Percentiles rank a stretch among this genome's conserved stretches.
Evolutionary conservation across 805 yeast species (phyloP).

Genomic region (Cyberlindnera mississippiensis): DNA sequence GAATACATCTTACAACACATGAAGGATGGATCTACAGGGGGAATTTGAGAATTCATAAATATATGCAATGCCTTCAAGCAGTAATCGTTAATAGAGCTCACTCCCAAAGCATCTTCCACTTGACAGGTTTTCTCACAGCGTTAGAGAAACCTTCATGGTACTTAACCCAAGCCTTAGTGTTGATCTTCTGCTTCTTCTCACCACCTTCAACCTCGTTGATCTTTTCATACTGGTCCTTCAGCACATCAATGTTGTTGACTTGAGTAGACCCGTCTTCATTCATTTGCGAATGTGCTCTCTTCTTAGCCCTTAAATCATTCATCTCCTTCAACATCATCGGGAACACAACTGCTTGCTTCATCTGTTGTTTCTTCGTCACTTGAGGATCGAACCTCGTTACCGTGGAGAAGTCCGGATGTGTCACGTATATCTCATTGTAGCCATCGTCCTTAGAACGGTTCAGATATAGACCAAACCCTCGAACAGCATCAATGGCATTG

Average conservation of each 20-base stretch:
- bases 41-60: slow-evolving; percentile 14
- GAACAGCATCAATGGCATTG: slow-evolving; percentile 35
- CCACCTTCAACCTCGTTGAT: slow-evolving; percentile 25
- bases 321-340: slow-evolving; percentile 25
- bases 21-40: not conserved
- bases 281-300: slow-evolving; percentile 29
- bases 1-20: slow-evolving; percentile 26
- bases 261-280: slow-evolving; percentile 10
- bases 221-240: slow-evolving; percentile 41
- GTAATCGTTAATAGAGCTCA: too few species aligned
- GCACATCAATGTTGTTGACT: slow-evolving; percentile 24
- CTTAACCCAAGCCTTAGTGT: slow-evolving; percentile 70
- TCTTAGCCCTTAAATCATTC: slow-evolving; percentile 30
- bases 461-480: slow-evolving; percentile 38
- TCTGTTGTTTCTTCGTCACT: slow-evolving; percentile 17
- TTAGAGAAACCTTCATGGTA: slow-evolving; percentile 89
- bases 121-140: slow-evolving; percentile 81
- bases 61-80: too few species aligned
- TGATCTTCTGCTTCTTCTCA: slow-evolving; percentile 26
- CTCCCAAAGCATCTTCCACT: slow-evolving; percentile 68
- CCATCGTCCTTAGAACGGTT: slow-evolving; percentile 32
- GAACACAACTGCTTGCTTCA: slow-evolving; percentile 22
- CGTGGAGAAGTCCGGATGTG: slow-evolving; percentile 23
- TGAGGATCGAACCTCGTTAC: slow-evolving; percentile 22
- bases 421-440: slow-evolving; percentile 24